Conservation (phyloP, 116 monocot genomes). For the Trichopus zeylanicus region DNA sequence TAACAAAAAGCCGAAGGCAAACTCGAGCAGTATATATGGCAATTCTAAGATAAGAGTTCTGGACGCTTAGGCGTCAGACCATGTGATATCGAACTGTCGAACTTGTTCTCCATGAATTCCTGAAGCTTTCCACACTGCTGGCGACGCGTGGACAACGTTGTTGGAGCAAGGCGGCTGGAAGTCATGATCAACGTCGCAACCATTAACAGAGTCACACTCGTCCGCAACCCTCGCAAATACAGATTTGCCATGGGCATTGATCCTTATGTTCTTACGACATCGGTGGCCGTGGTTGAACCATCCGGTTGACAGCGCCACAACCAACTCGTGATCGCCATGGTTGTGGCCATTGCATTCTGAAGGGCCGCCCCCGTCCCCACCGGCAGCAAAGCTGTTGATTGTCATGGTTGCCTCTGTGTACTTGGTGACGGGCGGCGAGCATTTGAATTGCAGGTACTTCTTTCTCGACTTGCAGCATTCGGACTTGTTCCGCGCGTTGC, state of each 20-base stretch:
- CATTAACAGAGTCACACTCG: slow-evolving; percentile 16
- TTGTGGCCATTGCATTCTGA: slow-evolving; percentile 10
- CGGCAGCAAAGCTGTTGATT: slow-evolving; percentile 10
- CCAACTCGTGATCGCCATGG: neutral
- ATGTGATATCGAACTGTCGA: slow-evolving; percentile 2
- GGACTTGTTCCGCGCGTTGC: slow-evolving; percentile 11
- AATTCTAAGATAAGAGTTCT: too few relatives aligned
- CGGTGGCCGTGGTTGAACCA: slow-evolving; percentile 3
- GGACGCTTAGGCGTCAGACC: slow-evolving; percentile 13
- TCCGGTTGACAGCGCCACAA: slow-evolving; percentile 15
- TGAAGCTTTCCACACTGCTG: slow-evolving; percentile 16
- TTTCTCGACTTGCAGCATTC: slow-evolving; percentile 13
- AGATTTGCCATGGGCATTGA: slow-evolving; percentile 4
- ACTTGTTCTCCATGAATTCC: neutral
- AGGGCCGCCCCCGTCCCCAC: slow-evolving; percentile 11
- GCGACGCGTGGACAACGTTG: slow-evolving; percentile 11
- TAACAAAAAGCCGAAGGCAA: too few relatives aligned
- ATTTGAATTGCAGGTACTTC: slow-evolving; percentile 12
- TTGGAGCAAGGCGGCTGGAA: slow-evolving; percentile 14
- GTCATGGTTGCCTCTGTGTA: slow-evolving; percentile 6
- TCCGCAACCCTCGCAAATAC: slow-evolving; percentile 11
- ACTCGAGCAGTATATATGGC: too few relatives aligned
- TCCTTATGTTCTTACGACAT: slow-evolving; percentile 10
- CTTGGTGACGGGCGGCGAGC: slow-evolving; percentile 16
- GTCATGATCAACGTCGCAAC: slow-evolving; percentile 12